phyloP scores from a whole-genome alignment of 257 asterid genomes.

The Nicotiana sylvestris region DNA sequence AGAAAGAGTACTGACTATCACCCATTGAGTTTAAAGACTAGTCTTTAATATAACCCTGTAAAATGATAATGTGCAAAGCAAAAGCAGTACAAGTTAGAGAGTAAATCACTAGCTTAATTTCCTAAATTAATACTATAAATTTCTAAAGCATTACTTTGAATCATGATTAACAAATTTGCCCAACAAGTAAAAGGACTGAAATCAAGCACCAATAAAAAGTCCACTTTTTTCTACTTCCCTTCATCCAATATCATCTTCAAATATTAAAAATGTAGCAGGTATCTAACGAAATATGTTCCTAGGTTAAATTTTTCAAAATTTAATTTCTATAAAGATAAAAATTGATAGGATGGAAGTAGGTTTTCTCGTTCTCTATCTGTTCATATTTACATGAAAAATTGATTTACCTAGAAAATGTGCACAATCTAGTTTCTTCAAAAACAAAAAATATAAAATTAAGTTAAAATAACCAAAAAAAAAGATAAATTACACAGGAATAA shows the following conservation, averaged over 20 bases:
- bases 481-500: neutral
- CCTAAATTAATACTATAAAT: neutral
- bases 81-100: neutral
- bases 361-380: neutral
- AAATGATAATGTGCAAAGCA: neutral
- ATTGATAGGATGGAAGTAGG: neutral
- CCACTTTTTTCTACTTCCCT: neutral
- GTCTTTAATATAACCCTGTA: neutral
- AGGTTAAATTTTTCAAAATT: neutral
- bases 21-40: constrained; percentile 49
- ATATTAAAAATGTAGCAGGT: neutral
- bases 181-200: neutral
- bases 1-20: constrained; percentile 98
- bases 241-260: neutral
- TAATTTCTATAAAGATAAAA: neutral
- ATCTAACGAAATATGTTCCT: neutral
- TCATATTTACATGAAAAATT: neutral
- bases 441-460: neutral
- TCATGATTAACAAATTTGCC: neutral
- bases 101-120: neutral
- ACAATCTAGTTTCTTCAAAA: neutral
- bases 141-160: neutral
- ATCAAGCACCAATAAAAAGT: neutral
- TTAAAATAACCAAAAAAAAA: neutral
- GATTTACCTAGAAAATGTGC: neutral